A percentile compares a stretch with the other conserved stretches of the same genome.
Conservation (phyloP, 164 flowering plant genomes). For the Vitis rupestris region DNA sequence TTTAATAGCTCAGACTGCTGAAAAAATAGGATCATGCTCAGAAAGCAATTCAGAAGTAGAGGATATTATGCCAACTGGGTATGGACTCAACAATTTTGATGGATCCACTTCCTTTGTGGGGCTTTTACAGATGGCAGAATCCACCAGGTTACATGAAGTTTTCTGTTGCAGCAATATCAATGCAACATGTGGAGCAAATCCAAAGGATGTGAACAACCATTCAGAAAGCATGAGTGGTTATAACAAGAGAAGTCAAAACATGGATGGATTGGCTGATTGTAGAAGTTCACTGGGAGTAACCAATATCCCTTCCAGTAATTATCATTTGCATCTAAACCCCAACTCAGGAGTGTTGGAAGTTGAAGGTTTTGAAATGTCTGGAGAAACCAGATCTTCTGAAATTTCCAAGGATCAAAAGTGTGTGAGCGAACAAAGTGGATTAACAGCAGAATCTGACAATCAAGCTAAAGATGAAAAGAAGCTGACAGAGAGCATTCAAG, state of each 20-base stretch:
- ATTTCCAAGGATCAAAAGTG: slow-evolving; percentile 10
- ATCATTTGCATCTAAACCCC: slow-evolving; percentile 10
- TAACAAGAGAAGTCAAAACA: slow-evolving; percentile 1
- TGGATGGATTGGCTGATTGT: slow-evolving; percentile 5
- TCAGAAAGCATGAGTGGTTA: neutral
- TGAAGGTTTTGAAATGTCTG: slow-evolving; percentile 18
- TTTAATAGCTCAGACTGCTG: slow-evolving; percentile 26
- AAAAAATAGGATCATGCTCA: slow-evolving; percentile 29
- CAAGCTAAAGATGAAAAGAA: slow-evolving; percentile 14
- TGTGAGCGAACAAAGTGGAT: slow-evolving; percentile 15
- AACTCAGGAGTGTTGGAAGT: slow-evolving; percentile 14
- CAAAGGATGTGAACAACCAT: neutral
- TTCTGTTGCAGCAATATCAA: slow-evolving; percentile 2
- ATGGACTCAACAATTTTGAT: slow-evolving; percentile 9
- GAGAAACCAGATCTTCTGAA: slow-evolving; percentile 21
- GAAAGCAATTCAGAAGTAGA: slow-evolving; percentile 33
- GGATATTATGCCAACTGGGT: slow-evolving; percentile 7
- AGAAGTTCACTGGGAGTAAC: slow-evolving; percentile 8
- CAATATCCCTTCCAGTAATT: slow-evolving; percentile 6
- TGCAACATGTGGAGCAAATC: slow-evolving; percentile 3
- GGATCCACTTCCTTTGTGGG: slow-evolving; percentile 30
- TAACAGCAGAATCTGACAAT: slow-evolving; percentile 24
- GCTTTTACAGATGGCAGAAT: slow-evolving; percentile 28
- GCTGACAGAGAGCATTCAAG: slow-evolving; percentile 1
- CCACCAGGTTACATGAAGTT: slow-evolving; percentile 16